Conservation (phyloP, 805 yeast species). For the Scheffersomyces amazonensis region DNA sequence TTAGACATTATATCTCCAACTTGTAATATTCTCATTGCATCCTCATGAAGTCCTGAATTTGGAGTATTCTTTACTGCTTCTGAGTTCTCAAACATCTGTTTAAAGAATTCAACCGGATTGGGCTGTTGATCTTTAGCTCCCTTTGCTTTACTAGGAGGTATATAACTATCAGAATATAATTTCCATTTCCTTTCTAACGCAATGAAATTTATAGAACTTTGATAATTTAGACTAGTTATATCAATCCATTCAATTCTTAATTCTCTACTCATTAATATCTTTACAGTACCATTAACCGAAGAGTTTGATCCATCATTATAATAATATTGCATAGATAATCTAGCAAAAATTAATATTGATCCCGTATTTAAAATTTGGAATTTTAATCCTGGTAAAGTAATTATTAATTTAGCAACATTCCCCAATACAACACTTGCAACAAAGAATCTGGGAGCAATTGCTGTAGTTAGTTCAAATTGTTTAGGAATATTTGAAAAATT, state of each 20-base stretch:
- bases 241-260: conserved; percentile 74
- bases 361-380: conserved; percentile 41
- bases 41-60: conserved; percentile 61
- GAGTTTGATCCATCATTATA: conserved; percentile 72
- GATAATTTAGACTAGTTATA: conserved; percentile 36
- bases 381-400: conserved; percentile 34
- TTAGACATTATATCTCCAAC: conserved; percentile 77
- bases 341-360: conserved; percentile 30
- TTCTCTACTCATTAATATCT: conserved; percentile 59
- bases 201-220: conserved; percentile 20
- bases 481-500: conserved; percentile 1
- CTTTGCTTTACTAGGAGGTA: conserved; percentile 7
- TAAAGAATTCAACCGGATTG: conserved; percentile 10
- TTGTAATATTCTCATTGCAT: conserved; percentile 68
- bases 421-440: conserved; percentile 51
- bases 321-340: conserved; percentile 27
- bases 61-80: conserved; percentile 48
- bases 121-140: conserved; percentile 9
- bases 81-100: conserved; percentile 20
- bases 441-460: conserved; percentile 64
- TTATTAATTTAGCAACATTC: conserved; percentile 20
- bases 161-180: conserved; percentile 9
- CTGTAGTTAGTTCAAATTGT: conserved; percentile 62
- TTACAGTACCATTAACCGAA: conserved; percentile 57
- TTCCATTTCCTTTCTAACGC: conserved; percentile 27